Evolutionary conservation across 176 grass and related monocot species (phyloP).

Genomic region (Raddia distichophylla): DNA sequence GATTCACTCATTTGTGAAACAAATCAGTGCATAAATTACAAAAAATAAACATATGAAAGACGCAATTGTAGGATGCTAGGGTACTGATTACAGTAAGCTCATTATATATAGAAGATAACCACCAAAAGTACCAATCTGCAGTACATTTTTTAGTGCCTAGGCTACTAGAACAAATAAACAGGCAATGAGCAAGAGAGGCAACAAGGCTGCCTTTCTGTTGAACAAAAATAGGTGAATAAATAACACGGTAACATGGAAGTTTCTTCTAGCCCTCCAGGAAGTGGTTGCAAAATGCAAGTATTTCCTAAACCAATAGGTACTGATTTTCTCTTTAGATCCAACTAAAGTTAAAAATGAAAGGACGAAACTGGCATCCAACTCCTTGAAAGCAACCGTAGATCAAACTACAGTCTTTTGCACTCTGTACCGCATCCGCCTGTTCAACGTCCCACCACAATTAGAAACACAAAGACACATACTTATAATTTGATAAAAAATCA

Average conservation of each 20-base stretch:
- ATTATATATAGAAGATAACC: constrained; percentile 56
- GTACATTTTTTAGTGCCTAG: constrained; percentile 56
- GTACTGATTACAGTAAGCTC: constrained; percentile 47
- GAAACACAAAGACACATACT: constrained; percentile 3
- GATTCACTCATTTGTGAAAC: background rate
- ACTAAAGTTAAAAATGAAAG: constrained; percentile 46
- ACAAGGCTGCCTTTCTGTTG: constrained; percentile 37
- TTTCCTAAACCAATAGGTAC: constrained; percentile 48
- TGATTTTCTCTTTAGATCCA: constrained; percentile 45
- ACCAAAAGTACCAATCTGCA: constrained; percentile 41
- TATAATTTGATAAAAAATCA: background rate
- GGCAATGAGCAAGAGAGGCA: constrained; percentile 33
- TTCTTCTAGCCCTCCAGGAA: constrained; percentile 37
- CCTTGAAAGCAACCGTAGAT: constrained; percentile 51
- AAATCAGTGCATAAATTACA: background rate
- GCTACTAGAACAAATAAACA: constrained; percentile 67
- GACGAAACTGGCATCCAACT: constrained; percentile 33
- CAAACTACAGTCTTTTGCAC: constrained; percentile 47
- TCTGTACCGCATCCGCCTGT: constrained; percentile 48
- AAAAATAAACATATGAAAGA: background rate
- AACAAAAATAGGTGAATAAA: constrained; percentile 56
- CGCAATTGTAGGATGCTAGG: background rate
- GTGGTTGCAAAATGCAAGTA: constrained; percentile 39
- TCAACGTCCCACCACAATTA: constrained; percentile 31
- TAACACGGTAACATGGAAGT: constrained; percentile 35